Evolutionary conservation across 768 basidiomycete species (phyloP).

Genomic region (Sutorius australiensis): DNA sequence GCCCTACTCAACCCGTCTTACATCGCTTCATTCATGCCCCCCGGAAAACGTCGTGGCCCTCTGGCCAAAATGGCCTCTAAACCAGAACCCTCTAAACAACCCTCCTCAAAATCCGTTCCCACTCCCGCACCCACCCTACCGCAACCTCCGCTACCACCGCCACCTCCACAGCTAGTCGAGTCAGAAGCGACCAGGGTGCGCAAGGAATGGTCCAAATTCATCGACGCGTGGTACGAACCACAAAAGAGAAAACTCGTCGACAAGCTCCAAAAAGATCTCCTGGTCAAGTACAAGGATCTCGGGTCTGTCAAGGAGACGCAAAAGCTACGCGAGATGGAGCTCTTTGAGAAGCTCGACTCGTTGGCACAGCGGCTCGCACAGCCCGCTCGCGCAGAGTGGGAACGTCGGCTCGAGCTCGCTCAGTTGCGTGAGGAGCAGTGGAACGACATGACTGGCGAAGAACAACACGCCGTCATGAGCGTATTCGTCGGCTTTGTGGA

Average conservation of each 20-base stretch:
- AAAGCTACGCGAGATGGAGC: slow-evolving; percentile 28
- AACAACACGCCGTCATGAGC: slow-evolving; percentile 29
- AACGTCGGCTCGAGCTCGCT: slow-evolving; percentile 29
- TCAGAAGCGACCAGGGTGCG: slow-evolving; percentile 23
- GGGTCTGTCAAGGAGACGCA: slow-evolving; percentile 25
- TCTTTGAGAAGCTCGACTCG: slow-evolving; percentile 22
- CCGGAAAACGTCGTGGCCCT: slow-evolving; percentile 25
- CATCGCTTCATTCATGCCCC: slow-evolving; percentile 19
- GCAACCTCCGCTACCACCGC: slow-evolving; percentile 8
- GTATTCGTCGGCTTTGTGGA: slow-evolving; percentile 29
- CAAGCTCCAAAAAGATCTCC: slow-evolving; percentile 30
- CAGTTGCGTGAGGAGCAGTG: slow-evolving; percentile 31
- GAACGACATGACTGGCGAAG: slow-evolving; percentile 30
- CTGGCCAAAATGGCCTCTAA: slow-evolving; percentile 14
- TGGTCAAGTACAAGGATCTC: slow-evolving; percentile 30
- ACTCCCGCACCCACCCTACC: neutral
- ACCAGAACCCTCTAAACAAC: slow-evolving; percentile 2
- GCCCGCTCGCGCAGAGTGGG: slow-evolving; percentile 33
- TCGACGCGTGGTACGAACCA: slow-evolving; percentile 30
- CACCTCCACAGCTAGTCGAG: slow-evolving; percentile 20
- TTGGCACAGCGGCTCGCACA: slow-evolving; percentile 23
- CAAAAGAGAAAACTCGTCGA: slow-evolving; percentile 27
- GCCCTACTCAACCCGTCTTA: neutral
- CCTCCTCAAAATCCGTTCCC: slow-evolving; percentile 10
- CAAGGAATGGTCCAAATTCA: slow-evolving; percentile 30